Evolutionary conservation across 352 stramenopile species (phyloP).

Genomic region (Phytophthora podocarpi): DNA sequence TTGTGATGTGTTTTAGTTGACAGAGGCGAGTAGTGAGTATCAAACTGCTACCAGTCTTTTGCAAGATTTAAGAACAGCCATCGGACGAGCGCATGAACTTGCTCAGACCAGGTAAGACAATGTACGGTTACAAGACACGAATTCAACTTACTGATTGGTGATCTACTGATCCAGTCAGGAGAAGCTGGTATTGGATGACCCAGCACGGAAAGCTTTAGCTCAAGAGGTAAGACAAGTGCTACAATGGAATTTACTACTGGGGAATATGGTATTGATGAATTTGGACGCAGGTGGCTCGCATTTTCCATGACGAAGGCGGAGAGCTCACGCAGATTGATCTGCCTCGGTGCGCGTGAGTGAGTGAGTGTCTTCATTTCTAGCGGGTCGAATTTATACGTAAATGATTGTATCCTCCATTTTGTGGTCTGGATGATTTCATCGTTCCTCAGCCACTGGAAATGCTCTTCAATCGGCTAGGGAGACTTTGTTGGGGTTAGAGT

Average conservation of each 20-base stretch:
- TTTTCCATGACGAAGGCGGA: conserved; percentile 46
- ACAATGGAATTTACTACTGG: not conserved
- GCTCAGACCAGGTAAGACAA: conserved; percentile 22
- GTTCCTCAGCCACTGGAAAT: conserved; percentile 3
- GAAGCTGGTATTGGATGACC: conserved; percentile 34
- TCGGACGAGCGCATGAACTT: conserved; percentile 19
- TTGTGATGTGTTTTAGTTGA: conserved; percentile 8
- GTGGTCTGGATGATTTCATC: no score
- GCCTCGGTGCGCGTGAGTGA: not conserved
- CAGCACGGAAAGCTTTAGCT: conserved; percentile 17
- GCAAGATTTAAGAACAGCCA: conserved; percentile 27
- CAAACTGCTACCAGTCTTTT: conserved; percentile 18
- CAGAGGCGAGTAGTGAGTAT: conserved; percentile 23
- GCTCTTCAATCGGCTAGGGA: conserved; percentile 7
- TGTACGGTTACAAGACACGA: not conserved
- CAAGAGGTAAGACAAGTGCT: conserved; percentile 27
- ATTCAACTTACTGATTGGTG: not conserved
- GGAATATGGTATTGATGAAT: not conserved
- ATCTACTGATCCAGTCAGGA: conserved; percentile 17
- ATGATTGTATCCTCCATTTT: no score
- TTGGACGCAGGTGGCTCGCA: conserved; percentile 25
- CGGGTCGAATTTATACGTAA: not conserved
- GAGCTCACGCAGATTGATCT: conserved; percentile 10
- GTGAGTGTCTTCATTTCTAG: not conserved
- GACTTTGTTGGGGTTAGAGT: conserved; percentile 39